Percentiles rank a stretch among this genome's conserved stretches.
Evolutionary conservation across 768 basidiomycete species (phyloP).

Genomic region (Rhizopogon vinicolor): DNA sequence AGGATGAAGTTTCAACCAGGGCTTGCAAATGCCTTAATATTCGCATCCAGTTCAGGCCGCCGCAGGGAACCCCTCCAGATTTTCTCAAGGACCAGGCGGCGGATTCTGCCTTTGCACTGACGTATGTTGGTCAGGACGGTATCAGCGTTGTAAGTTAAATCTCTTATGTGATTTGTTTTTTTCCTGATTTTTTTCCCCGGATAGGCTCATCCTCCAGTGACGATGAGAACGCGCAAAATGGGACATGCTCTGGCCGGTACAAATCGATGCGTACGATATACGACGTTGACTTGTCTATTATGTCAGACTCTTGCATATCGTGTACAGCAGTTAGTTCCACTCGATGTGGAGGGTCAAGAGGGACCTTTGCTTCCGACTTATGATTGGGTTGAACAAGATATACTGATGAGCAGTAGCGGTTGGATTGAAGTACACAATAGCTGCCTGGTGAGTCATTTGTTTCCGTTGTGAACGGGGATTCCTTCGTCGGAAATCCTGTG

Average conservation of each 20-base stretch:
- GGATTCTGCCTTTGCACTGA: constrained; percentile 41
- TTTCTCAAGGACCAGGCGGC: constrained; percentile 23
- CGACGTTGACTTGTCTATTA: constrained; percentile 62
- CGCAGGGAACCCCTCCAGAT: constrained; percentile 24
- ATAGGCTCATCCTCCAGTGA: constrained; percentile 67
- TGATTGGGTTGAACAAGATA: constrained; percentile 74
- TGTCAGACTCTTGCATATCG: constrained; percentile 68
- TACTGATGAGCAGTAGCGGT: constrained; percentile 60
- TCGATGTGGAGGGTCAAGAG: constrained; percentile 55
- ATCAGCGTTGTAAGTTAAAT: constrained; percentile 52
- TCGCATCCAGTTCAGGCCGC: constrained; percentile 35
- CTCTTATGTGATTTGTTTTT: background rate
- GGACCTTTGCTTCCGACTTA: constrained; percentile 66
- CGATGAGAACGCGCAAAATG: constrained; percentile 55
- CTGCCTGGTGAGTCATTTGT: constrained; percentile 54
- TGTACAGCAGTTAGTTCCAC: constrained; percentile 53
- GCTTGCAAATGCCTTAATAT: constrained; percentile 75
- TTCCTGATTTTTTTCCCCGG: constrained; percentile 6
- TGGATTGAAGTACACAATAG: constrained; percentile 70
- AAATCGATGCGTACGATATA: constrained; percentile 52
- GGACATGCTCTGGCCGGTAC: constrained; percentile 38
- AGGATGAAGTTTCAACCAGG: constrained; percentile 25
- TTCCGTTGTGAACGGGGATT: background rate
- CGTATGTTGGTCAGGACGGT: constrained; percentile 66
- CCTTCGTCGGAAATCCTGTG: background rate